Conservation (phyloP, 1,284 basidiomycete genomes). For the Ustilago trichophora region DNA sequence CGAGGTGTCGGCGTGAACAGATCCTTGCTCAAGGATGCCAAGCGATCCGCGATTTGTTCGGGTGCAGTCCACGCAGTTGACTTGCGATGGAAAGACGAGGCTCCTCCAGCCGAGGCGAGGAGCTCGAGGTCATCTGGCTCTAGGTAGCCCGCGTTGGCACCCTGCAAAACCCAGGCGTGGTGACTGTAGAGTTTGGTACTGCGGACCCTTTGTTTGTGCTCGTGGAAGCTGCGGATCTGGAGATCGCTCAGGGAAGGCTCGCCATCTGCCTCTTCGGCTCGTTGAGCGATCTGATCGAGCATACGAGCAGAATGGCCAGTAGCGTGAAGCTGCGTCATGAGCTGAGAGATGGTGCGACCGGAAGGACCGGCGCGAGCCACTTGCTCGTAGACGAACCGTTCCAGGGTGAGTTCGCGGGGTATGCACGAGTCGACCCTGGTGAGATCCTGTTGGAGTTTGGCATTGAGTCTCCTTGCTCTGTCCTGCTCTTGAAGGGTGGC, state of each 20-base stretch:
- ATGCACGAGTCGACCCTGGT: slow-evolving; percentile 12
- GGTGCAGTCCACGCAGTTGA: slow-evolving; percentile 13
- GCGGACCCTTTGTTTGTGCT: slow-evolving; percentile 34
- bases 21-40: slow-evolving; percentile 11
- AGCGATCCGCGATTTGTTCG: slow-evolving; percentile 1
- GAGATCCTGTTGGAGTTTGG: slow-evolving; percentile 24
- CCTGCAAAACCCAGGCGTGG: slow-evolving; percentile 44
- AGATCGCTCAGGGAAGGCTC: slow-evolving; percentile 37
- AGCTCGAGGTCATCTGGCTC: slow-evolving; percentile 17
- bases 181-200: slow-evolving; percentile 36
- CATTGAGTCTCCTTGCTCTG: slow-evolving; percentile 13
- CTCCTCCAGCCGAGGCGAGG: slow-evolving; percentile 28
- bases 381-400: slow-evolving; percentile 32
- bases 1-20: slow-evolving; percentile 12
- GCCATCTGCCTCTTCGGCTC: slow-evolving; percentile 31
- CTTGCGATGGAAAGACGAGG: slow-evolving; percentile 16
- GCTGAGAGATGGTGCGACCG: slow-evolving; percentile 26
- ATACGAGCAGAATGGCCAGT: slow-evolving; percentile 20
- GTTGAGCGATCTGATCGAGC: slow-evolving; percentile 17
- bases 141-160: slow-evolving; percentile 38
- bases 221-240: slow-evolving; percentile 30
- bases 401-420: slow-evolving; percentile 38
- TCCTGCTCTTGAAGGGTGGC: slow-evolving; percentile 17
- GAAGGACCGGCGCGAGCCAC: slow-evolving; percentile 27
- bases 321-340: slow-evolving; percentile 25